phyloP scores from a whole-genome alignment of 306 rosid genomes.

The Ormosia semicastrata region DNA sequence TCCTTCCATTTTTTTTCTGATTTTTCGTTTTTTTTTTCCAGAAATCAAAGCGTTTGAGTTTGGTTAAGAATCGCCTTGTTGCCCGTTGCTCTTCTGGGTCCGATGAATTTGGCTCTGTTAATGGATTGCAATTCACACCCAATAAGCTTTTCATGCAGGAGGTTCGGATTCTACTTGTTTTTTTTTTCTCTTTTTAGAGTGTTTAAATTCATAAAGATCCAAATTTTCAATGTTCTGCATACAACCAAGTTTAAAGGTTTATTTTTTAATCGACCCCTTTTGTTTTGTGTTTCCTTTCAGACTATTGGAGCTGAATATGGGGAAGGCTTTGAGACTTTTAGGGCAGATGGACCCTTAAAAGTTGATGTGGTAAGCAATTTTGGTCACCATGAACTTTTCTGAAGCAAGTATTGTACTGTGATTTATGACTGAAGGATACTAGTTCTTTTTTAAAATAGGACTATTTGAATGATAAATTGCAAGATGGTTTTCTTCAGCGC shows the following conservation, averaged over 20 bases:
- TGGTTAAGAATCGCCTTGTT: slow-evolving; percentile 44
- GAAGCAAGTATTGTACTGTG: neutral
- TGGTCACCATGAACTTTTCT: neutral
- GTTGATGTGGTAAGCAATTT: slow-evolving; percentile 87
- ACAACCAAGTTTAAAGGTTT: slow-evolving; percentile 3
- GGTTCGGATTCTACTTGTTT: slow-evolving; percentile 43
- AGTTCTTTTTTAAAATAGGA: slow-evolving; percentile 62
- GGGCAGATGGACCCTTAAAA: slow-evolving; percentile 89
- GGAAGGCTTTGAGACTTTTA: slow-evolving; percentile 96
- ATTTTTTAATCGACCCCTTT: neutral
- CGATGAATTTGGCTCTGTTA: slow-evolving; percentile 51
- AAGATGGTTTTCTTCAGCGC: slow-evolving; percentile 90
- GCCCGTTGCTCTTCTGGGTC: slow-evolving; percentile 62
- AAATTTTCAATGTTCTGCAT: neutral
- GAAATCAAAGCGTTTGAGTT: slow-evolving; percentile 60
- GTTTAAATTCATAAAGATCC: neutral
- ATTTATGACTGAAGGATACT: slow-evolving; percentile 29
- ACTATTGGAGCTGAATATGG: slow-evolving; percentile 99
- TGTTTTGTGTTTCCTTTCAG: slow-evolving; percentile 42
- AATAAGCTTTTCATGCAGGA: slow-evolving; percentile 83
- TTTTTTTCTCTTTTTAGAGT: slow-evolving; percentile 6
- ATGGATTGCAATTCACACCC: slow-evolving; percentile 63
- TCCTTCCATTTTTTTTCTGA: neutral
- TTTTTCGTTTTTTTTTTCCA: slow-evolving; percentile 20
- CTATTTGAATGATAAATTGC: slow-evolving; percentile 88